Percentiles rank a stretch among this genome's conserved stretches.
Conservation (phyloP, 1,139 yeast genomes). For the Saccharomycopsis hybrid region DNA sequence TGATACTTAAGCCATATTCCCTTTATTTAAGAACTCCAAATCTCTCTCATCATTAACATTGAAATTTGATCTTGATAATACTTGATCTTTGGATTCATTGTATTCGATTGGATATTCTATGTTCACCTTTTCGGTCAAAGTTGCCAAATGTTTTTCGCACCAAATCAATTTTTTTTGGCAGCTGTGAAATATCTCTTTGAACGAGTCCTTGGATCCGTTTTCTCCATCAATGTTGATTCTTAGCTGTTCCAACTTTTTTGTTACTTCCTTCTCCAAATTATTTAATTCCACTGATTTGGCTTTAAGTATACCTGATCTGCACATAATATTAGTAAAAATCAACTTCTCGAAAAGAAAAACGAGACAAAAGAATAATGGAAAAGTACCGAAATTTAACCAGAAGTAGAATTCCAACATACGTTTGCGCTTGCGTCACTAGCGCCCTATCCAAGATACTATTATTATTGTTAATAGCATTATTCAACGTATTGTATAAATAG, state of each 20-base stretch:
- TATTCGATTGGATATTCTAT: conserved; percentile 18
- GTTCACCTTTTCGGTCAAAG: conserved; percentile 6
- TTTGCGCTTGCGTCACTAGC: conserved; percentile 19
- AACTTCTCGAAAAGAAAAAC: no score
- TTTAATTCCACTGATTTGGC: conserved; percentile 20
- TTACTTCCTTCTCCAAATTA: conserved; percentile 13
- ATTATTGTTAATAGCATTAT: conserved; percentile 14
- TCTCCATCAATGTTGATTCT: conserved; percentile 14
- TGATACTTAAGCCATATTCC: no score
- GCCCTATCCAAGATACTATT: conserved; percentile 18
- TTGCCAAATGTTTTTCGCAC: conserved; percentile 15
- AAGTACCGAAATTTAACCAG: no score
- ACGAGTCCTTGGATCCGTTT: conserved; percentile 8
- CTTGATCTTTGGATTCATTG: conserved; percentile 19
- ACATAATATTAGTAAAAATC: no score
- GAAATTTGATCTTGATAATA: conserved; percentile 10
- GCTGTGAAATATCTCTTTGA: conserved; percentile 11
- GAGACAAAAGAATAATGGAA: no score
- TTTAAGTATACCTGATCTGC: conserved; percentile 20
- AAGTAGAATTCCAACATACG: no score
- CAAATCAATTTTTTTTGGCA: conserved; percentile 16
- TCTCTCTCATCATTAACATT: conserved; percentile 10
- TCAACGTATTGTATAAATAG: conserved; percentile 14
- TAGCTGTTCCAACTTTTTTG: conserved; percentile 9
- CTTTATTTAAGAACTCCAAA: conserved; percentile 3